Evolutionary conservation across 345 rosid genomes (phyloP), one percentile per base, ranked within the genome.

Genomic region (Moringa oleifera): DNA sequence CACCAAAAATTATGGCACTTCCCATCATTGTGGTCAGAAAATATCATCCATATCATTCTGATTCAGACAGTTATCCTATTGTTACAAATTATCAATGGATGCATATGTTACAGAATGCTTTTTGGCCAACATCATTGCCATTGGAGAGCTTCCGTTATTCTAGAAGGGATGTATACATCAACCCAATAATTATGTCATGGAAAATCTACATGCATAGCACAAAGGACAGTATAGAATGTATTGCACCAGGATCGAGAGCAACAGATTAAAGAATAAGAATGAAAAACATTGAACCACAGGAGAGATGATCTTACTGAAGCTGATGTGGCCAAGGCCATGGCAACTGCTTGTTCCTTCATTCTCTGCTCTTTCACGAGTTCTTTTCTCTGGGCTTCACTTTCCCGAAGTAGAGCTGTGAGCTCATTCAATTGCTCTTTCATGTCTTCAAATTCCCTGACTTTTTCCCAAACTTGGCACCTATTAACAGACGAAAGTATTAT

Each of bases 391-490:
- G 76, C 58, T 68, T 88, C 90, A 59, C 83, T 80, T 71, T 85
- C 80, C 58, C 79, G 74, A 60, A 88, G 63, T 61, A 89, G 66
- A 36, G 71, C 57, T 55, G 81, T 73, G 18, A 89, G 87, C 51
- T 86, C 90, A 58, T 78, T 82, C 50, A 86, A 74, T 59, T 89
- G 82, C 62, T 86, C 85, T 58, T 82, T 84, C 58, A 82, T 63
- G 68, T 89, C 92, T 61, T 79, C 81, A 51, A 89, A 75, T 65
- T 82, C 88, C 75, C 63, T 58, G 54, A 81, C 88, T 73, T 81
- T 86, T 76, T 89, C 92, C 87, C 83, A 81, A 36, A 71, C 23
- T 70, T 78, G 83, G 75, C 84, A 89, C 69, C 91, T 88, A 79
- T 67, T 51, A 45, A 54, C 24, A 62, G 51, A 55, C 25, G 50